phyloP scores from a whole-genome alignment of 2,329 filamentous ascomycete genomes.

The Chlorencoelia australis region DNA sequence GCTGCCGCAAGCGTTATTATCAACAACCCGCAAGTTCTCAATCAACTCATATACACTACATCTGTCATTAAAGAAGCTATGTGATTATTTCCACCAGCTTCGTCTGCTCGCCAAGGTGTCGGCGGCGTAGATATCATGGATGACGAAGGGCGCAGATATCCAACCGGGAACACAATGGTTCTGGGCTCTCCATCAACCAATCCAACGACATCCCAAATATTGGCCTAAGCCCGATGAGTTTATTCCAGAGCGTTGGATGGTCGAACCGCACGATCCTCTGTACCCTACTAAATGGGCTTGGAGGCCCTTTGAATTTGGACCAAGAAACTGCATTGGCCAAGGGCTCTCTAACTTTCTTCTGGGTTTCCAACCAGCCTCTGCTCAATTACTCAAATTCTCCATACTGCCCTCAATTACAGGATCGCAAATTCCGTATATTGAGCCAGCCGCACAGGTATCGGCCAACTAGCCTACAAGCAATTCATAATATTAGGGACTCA shows the following conservation, averaged over 20 bases:
- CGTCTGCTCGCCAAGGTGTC: background rate
- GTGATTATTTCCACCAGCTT: background rate
- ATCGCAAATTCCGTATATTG: no score
- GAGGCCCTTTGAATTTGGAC: constrained; percentile 44
- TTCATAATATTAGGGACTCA: no score
- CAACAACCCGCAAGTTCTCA: constrained; percentile 10
- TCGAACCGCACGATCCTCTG: constrained; percentile 27
- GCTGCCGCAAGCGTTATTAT: constrained; percentile 4
- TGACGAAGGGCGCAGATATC: background rate
- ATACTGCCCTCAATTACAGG: no score
- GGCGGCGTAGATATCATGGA: background rate
- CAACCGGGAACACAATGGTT: background rate
- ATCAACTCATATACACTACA: constrained; percentile 13
- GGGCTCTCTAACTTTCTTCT: no score
- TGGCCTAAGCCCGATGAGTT: constrained; percentile 37
- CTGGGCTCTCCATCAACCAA: no score
- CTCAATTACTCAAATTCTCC: no score
- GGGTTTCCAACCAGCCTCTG: no score
- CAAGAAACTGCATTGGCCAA: constrained; percentile 47
- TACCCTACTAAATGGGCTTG: constrained; percentile 34
- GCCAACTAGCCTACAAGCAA: no score
- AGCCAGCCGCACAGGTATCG: no score
- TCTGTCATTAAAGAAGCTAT: constrained; percentile 15
- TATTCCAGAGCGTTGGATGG: constrained; percentile 38
- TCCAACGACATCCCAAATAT: no score